These are phyloP conservation scores for Hymenoscyphus repandus DNA, from an alignment of 2,329 filamentous ascomycete genomes.

Conservation along the genomic window DNA sequence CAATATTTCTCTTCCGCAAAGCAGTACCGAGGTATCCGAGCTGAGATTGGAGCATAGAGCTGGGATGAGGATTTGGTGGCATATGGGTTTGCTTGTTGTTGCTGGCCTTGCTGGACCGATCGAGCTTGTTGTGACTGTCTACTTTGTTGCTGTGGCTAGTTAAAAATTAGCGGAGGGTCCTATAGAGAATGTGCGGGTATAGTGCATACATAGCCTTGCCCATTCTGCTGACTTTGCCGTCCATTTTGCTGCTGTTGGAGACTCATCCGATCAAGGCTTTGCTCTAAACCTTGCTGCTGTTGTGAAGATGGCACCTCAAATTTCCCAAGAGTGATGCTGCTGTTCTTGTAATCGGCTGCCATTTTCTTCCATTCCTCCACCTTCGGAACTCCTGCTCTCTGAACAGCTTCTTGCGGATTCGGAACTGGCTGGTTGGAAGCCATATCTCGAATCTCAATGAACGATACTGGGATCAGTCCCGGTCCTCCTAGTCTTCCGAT, in stretches of 20 bases:
- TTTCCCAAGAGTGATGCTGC: slow-evolving; percentile 92
- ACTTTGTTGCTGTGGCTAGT: slow-evolving; percentile 14
- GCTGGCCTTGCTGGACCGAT: slow-evolving; percentile 21
- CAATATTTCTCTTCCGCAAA: slow-evolving; percentile 98
- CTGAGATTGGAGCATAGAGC: slow-evolving; percentile 71
- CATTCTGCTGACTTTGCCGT: slow-evolving; percentile 43
- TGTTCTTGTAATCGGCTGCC: slow-evolving; percentile 98
- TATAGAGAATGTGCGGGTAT: background rate
- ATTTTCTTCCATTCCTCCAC: slow-evolving; percentile 99
- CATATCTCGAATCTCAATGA: slow-evolving; percentile 96
- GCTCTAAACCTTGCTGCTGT: slow-evolving; percentile 56
- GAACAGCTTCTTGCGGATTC: slow-evolving; percentile 80
- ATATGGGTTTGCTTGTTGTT: slow-evolving; percentile 28
- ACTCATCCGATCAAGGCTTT: slow-evolving; percentile 75
- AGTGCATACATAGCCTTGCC: slow-evolving; percentile 41
- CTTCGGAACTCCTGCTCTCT: slow-evolving; percentile 81
- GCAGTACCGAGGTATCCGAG: slow-evolving; percentile 86
- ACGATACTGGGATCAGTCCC: slow-evolving; percentile 91
- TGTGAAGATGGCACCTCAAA: slow-evolving; percentile 57
- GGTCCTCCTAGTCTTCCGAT: slow-evolving; percentile 94
- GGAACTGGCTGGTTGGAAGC: slow-evolving; percentile 74
- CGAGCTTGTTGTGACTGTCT: slow-evolving; percentile 26
- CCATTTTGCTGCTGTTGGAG: slow-evolving; percentile 55
- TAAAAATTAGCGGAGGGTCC: slow-evolving; percentile 6
- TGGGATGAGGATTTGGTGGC: slow-evolving; percentile 44